Evolutionary conservation across 2,329 filamentous ascomycete species (phyloP).

Genomic region (Diaporthe humulicola): DNA sequence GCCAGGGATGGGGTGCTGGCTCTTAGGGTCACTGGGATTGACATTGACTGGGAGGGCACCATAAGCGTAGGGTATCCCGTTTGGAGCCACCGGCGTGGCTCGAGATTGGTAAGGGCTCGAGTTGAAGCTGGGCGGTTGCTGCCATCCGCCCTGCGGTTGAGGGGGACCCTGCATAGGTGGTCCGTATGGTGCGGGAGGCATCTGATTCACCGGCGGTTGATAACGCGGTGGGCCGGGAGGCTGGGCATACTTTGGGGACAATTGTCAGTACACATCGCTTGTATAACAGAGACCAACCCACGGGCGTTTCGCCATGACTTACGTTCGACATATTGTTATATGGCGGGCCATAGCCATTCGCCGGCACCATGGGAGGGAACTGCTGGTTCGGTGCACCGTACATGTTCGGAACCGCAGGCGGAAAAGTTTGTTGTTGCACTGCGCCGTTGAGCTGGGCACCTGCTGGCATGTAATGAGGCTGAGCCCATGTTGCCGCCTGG

Average conservation of each 20-base stretch:
- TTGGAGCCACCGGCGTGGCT: constrained; percentile 43
- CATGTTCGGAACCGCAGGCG: constrained; percentile 59
- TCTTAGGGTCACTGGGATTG: constrained; percentile 78
- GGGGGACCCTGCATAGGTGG: constrained; percentile 50
- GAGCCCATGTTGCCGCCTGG: constrained; percentile 69
- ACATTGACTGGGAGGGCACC: constrained; percentile 81
- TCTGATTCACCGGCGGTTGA: constrained; percentile 50
- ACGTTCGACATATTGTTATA: constrained; percentile 62
- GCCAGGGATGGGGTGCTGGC: constrained; percentile 86
- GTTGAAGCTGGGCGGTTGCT: constrained; percentile 46
- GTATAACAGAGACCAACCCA: neutral
- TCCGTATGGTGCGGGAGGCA: constrained; percentile 49
- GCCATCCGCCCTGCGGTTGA: constrained; percentile 52
- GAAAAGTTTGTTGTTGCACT: constrained; percentile 59
- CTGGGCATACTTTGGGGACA: constrained; percentile 51
- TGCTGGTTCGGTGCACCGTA: constrained; percentile 59
- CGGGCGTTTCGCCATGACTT: constrained; percentile 47
- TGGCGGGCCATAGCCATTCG: constrained; percentile 56
- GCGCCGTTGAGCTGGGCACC: constrained; percentile 49
- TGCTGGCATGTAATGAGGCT: constrained; percentile 66
- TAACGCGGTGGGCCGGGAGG: constrained; percentile 52
- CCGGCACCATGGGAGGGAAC: constrained; percentile 59
- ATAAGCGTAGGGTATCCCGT: constrained; percentile 76
- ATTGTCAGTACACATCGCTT: constrained; percentile 23
- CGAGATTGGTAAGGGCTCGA: constrained; percentile 47